These are phyloP conservation scores for Neurospora terricola DNA, from an alignment of 495 filamentous ascomycete species.

Conservation along the genomic window DNA sequence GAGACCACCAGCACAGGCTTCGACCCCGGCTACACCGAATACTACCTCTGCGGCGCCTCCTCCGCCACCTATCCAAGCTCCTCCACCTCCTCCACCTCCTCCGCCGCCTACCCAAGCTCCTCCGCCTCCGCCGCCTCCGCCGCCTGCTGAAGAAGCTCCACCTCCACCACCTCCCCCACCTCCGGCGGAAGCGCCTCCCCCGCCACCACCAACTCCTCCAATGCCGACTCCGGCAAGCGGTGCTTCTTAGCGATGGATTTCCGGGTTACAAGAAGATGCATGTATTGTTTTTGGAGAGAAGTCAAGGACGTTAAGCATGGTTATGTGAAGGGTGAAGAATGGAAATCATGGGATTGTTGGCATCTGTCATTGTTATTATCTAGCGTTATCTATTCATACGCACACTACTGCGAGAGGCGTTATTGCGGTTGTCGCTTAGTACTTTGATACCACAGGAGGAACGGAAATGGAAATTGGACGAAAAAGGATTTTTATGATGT, in stretches of 20 bases:
- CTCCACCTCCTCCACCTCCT: not conserved
- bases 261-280: not conserved
- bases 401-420: not conserved
- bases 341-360: not conserved
- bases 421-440: not conserved
- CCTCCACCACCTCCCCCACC: not conserved
- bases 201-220: not conserved
- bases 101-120: not conserved
- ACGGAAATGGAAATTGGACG: not conserved
- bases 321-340: not conserved
- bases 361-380: not conserved
- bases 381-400: not conserved
- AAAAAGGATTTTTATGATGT: not conserved
- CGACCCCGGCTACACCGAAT: not conserved
- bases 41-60: not conserved
- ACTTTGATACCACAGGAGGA: not conserved
- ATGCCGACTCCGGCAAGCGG: not conserved
- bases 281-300: not conserved
- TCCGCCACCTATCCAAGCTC: not conserved
- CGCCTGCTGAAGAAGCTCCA: not conserved
- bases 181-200: not conserved
- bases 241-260: not conserved
- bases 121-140: not conserved
- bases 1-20: not conserved
- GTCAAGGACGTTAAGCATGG: not conserved